Conservation (phyloP, 192 early-diverging fungal genomes). For the Entophlyctis luteolus region DNA sequence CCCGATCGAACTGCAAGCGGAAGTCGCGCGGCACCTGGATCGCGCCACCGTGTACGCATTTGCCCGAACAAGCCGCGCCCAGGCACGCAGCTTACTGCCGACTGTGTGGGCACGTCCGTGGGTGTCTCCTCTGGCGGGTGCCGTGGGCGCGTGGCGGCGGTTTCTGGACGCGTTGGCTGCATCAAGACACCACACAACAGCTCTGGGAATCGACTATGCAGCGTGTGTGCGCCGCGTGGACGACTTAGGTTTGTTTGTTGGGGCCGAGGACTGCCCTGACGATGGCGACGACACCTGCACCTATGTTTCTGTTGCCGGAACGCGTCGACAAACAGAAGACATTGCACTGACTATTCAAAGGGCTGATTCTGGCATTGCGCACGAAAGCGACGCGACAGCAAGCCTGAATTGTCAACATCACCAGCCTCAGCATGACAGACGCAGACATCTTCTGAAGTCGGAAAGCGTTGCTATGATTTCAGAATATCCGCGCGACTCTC, state of each 20-base stretch:
- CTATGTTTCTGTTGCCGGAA: no score
- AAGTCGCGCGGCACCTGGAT: no score
- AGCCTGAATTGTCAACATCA: no score
- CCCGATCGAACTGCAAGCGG: no score
- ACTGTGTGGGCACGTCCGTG: conserved; percentile 6
- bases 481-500: neutral
- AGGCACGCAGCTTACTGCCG: no score
- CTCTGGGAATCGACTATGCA: conserved; percentile 10
- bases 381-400: no score
- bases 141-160: neutral
- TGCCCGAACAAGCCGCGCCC: no score
- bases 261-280: conserved; percentile 19
- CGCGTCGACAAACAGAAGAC: no score
- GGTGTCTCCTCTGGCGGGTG: neutral
- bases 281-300: neutral
- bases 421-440: neutral
- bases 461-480: neutral
- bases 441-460: neutral
- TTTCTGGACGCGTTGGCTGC: conserved; percentile 25
- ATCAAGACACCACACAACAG: neutral
- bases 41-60: no score
- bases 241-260: conserved; percentile 31
- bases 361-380: no score
- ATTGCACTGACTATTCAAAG: no score
- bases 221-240: conserved; percentile 19